phyloP scores from a whole-genome alignment of 768 basidiomycete genomes.

The Termitomyces sp. region DNA sequence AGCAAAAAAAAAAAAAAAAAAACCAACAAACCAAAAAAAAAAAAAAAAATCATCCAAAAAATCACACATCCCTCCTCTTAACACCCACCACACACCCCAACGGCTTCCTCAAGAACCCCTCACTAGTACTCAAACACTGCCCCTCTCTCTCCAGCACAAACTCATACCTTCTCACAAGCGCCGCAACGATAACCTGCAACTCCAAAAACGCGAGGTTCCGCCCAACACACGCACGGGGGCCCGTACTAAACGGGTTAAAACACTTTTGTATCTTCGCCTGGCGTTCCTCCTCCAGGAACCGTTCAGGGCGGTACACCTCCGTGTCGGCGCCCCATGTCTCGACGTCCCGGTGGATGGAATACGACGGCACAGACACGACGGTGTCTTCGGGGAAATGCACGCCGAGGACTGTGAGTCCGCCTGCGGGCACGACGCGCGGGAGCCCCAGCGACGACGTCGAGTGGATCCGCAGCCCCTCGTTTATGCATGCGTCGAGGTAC shows the following conservation, averaged over 20 bases:
- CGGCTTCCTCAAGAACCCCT: constrained; percentile 89
- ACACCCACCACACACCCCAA: constrained; percentile 68
- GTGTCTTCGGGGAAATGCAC: constrained; percentile 69
- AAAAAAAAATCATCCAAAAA: no score
- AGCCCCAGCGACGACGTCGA: constrained; percentile 82
- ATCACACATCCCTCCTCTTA: constrained; percentile 46
- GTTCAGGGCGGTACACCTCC: constrained; percentile 72
- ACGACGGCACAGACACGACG: constrained; percentile 75
- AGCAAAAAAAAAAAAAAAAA: no score
- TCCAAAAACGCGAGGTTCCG: constrained; percentile 79
- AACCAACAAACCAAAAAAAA: no score
- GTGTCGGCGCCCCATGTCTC: constrained; percentile 76
- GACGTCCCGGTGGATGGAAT: constrained; percentile 73
- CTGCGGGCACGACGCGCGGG: constrained; percentile 72
- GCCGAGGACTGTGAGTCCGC: constrained; percentile 58
- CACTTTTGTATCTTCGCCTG: constrained; percentile 55
- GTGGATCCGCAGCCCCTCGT: constrained; percentile 81
- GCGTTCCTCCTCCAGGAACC: constrained; percentile 72
- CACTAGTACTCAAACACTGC: constrained; percentile 66
- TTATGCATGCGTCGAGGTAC: constrained; percentile 84
- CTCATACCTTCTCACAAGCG: constrained; percentile 71
- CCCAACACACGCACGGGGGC: constrained; percentile 83
- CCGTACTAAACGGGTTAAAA: constrained; percentile 84
- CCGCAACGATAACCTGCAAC: constrained; percentile 75
- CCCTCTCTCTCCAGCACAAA: constrained; percentile 60